phyloP scores from a whole-genome alignment of 306 rosid species.

The Dryas alaskensis region DNA sequence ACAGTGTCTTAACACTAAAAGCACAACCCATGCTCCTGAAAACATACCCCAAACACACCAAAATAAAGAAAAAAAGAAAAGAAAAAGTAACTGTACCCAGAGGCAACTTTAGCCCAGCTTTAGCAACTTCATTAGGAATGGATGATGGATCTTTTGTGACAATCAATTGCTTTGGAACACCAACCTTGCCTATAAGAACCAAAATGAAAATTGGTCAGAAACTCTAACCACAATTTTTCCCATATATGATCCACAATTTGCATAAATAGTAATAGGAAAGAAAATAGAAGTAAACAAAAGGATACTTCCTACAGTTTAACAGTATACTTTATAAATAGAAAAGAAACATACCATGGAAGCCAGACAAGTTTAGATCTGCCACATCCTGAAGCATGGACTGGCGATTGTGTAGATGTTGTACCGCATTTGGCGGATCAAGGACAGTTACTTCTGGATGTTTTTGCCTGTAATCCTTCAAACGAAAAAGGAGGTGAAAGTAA shows the following conservation, averaged over 20 bases:
- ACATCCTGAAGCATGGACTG: conserved; percentile 94
- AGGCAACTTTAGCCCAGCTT: conserved; percentile 72
- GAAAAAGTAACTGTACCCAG: conserved; percentile 46
- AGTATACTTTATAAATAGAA: background rate
- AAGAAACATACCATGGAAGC: conserved; percentile 55
- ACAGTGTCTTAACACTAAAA: conserved; percentile 11
- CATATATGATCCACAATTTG: background rate
- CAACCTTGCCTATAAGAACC: conserved; percentile 59
- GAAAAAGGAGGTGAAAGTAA: conserved; percentile 7
- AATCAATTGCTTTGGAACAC: conserved; percentile 77
- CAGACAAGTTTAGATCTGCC: conserved; percentile 71
- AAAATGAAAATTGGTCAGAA: conserved; percentile 10
- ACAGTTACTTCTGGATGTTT: conserved; percentile 82
- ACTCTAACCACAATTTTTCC: background rate
- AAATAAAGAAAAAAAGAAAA: background rate
- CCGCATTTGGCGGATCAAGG: conserved; percentile 87
- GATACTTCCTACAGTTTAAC: background rate
- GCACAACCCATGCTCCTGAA: conserved; percentile 7
- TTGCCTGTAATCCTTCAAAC: conserved; percentile 68
- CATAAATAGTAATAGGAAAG: background rate
- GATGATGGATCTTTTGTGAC: conserved; percentile 69
- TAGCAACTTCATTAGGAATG: conserved; percentile 65
- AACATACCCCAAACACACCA: conserved; percentile 20
- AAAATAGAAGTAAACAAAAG: background rate
- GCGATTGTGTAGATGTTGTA: conserved; percentile 68